Evolutionary conservation across 2,329 filamentous ascomycete genomes (phyloP), one percentile per base, ranked within the genome.

Genomic region (Sclerotinia sclerotiorum): DNA sequence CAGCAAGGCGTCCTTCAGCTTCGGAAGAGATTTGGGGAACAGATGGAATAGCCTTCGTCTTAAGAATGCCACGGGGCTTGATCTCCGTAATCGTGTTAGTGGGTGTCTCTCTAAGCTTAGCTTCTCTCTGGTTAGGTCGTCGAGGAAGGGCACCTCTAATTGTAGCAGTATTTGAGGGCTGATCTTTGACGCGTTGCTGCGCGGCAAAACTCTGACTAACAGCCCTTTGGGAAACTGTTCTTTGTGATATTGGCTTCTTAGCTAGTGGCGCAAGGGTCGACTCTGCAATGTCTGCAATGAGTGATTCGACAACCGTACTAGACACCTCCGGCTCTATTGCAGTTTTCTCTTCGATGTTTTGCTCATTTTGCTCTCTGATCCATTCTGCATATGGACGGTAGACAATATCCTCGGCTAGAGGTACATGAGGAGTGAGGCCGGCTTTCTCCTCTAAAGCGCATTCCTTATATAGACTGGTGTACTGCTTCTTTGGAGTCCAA

Each of bases 391-490:
- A 90, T 0, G 87, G 87, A 29, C 86, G 81, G 75, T 90, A 90
- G 17, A 90, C 87, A 62, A 89, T 81, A 54, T 85, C 84, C 68
- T 87, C 84, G 2, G 84, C 83, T 29, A 90, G 79, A 2, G 88
- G 88, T 68, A 90, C 88, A 71, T 82, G 81, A 0, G 87, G 88
- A 0, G 87, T 90, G 66, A 90, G 79, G 1, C 87, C 87, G 52
- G 85, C 84, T 77, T 89, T 87, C 76, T 90, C 88, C 77, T 90
- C 88, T n/a, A 87, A 83, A 0, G 87, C 86, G 78, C 89, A 87
- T 75, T 90, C 88, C 74, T 86, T 85, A 84, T 88, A 90, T 21
- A 76, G 77, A 67, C 76, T 78, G 54, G 84, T 85, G 73, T 84
- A 82, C 2, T 83, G 78, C 35, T 83, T 77, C 70, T 84, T 80